These are phyloP conservation scores for Phytophthora idaei DNA, from an alignment of 352 stramenopile genomes.

Conservation along the genomic window DNA sequence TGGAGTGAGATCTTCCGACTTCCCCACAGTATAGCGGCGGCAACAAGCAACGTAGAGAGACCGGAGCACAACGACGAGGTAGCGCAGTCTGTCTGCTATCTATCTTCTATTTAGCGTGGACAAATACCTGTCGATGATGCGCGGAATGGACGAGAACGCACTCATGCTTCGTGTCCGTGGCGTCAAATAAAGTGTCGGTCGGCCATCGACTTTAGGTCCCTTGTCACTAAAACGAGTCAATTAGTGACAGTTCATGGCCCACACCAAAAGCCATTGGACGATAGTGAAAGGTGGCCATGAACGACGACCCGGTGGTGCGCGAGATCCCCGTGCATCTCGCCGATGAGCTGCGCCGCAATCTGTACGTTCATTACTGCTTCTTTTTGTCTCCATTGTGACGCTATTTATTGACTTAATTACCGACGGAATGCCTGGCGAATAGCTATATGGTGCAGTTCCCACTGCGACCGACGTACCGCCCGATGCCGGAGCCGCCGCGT, in stretches of 20 bases:
- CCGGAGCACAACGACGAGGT: neutral
- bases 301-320: constrained; percentile 80
- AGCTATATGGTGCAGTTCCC: constrained; percentile 85
- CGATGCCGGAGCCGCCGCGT: constrained; percentile 64
- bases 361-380: constrained; percentile 47
- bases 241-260: constrained; percentile 8
- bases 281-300: constrained; percentile 30
- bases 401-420: constrained; percentile 1
- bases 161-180: constrained; percentile 30
- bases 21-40: constrained; percentile 2
- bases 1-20: constrained; percentile 37
- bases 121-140: constrained; percentile 53
- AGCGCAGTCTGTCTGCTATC: constrained; percentile 7
- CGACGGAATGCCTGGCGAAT: constrained; percentile 19
- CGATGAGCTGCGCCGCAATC: constrained; percentile 64
- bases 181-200: constrained; percentile 15
- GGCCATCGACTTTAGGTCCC: neutral
- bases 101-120: neutral
- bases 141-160: constrained; percentile 26
- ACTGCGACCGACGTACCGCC: constrained; percentile 76
- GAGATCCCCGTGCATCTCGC: constrained; percentile 87
- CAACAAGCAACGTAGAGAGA: neutral
- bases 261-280: constrained; percentile 31
- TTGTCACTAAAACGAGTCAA: constrained; percentile 13
- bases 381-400: neutral